Evolutionary conservation across 2,329 filamentous ascomycete genomes (phyloP).

Genomic region (Colletotrichum lini): DNA sequence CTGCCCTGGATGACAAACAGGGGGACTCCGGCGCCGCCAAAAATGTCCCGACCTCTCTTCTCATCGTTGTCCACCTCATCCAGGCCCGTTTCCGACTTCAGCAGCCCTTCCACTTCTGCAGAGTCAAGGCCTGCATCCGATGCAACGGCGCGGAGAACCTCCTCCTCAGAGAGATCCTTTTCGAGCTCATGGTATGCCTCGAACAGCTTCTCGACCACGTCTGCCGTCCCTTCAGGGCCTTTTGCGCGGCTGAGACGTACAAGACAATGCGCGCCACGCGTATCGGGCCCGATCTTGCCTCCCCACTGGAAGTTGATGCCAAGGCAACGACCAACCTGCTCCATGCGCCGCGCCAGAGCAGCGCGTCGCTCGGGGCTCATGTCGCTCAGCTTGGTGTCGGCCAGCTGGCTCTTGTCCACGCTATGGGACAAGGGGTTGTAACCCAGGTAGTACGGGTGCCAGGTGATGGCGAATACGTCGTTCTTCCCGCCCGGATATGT

Average conservation of each 20-base stretch:
- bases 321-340: conserved; percentile 48
- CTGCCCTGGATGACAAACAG: conserved; percentile 39
- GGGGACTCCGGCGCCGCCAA: conserved; percentile 42
- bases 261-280: conserved; percentile 52
- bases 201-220: conserved; percentile 48
- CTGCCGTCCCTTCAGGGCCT: conserved; percentile 37
- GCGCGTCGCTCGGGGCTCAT: conserved; percentile 48
- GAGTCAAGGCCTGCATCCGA: conserved; percentile 43
- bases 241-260: conserved; percentile 46
- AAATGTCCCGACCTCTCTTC: conserved; percentile 18
- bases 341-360: conserved; percentile 47
- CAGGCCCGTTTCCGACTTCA: conserved; percentile 27
- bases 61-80: conserved; percentile 41
- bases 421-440: conserved; percentile 45
- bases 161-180: conserved; percentile 48
- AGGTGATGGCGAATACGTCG: conserved; percentile 54
- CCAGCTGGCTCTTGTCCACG: conserved; percentile 45
- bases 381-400: conserved; percentile 45
- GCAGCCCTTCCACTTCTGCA: conserved; percentile 37
- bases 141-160: conserved; percentile 46
- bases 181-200: conserved; percentile 50
- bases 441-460: conserved; percentile 56
- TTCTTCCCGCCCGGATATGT: conserved; percentile 55
- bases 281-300: conserved; percentile 51
- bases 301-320: conserved; percentile 53